Base-by-base conservation (phyloP, 2,329 filamentous ascomycete genomes). In the Boeremia lycopersici region DNA sequence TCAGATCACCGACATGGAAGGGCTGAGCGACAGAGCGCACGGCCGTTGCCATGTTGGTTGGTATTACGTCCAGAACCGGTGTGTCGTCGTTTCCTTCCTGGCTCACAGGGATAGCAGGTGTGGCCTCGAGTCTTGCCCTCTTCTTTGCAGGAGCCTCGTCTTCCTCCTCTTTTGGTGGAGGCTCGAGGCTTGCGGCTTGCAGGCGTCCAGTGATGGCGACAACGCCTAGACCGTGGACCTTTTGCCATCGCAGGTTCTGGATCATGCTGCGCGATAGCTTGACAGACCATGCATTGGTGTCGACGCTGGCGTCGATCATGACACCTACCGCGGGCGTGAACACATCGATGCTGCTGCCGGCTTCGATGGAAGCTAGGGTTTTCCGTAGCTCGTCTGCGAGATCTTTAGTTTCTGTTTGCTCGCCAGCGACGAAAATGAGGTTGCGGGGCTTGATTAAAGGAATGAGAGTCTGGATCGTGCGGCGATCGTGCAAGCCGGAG, bases 241-340 rank as follows among this genome's bases (percentile, higher is more conserved):
- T 93, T 77, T 98, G 95, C 95, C 95, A 98, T 69, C 90, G 91
- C 56, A 99, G 82, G 64, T 89, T 89, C 75, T 91, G 91, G 55
- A 96, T 89, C 17, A 99, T 85, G 39, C 85, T 80, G 63, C 93
- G 90, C 43, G 91, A 92, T 15, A 99, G 83, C 75, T 93, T 96
- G 56, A 99, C 90, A 23, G 90, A 88, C 95, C 96, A 99, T 4
- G 95, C 93, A 72, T 98, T 97, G 5, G 93, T 98, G 72, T 99
- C 95, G 36, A 98, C 93, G 69, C 93, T 97, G 11, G 93, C 95
- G 74, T 99, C 88, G 36, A 99, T 83, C 12, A 82, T 79, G 30
- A 83, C 80, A 23, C 92, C 92, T n/a, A 90, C 80, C 9, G 79
- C 75, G 1, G 95, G 95, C 0, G 91, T 92, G 71, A 93, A 93